phyloP scores from a whole-genome alignment of 169 alveolate species.

The Amoebophrya sp. region DNA sequence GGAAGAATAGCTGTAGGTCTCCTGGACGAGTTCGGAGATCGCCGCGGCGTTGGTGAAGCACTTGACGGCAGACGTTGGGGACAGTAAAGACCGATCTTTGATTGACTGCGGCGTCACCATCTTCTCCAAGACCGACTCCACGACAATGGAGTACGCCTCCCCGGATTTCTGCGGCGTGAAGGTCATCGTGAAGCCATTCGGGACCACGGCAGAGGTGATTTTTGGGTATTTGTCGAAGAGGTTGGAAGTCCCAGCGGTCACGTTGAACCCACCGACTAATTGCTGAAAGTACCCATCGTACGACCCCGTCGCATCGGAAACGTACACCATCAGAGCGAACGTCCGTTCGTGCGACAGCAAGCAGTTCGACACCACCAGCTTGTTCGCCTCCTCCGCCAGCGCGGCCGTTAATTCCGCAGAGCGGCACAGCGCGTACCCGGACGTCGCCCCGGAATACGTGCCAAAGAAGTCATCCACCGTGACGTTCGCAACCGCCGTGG shows the following conservation, averaged over 20 bases:
- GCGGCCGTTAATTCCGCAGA: not conserved
- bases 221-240: not conserved
- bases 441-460: not conserved
- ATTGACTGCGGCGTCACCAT: not conserved
- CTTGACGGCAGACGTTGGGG: not conserved
- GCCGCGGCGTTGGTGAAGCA: not conserved
- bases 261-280: not conserved
- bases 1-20: not conserved
- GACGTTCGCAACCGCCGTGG: not conserved
- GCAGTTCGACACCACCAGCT: not conserved
- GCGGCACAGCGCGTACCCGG: not conserved
- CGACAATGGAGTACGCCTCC: not conserved
- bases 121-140: not conserved
- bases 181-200: slow-evolving; percentile 10
- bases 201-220: not conserved
- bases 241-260: not conserved
- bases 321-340: slow-evolving; percentile 15
- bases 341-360: slow-evolving; percentile 15
- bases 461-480: slow-evolving; percentile 20
- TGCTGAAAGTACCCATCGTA: not conserved
- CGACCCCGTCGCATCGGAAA: not conserved
- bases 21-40: not conserved
- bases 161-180: not conserved
- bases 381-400: not conserved
- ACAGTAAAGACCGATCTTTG: not conserved